Evolutionary conservation across 306 rosid genomes (phyloP).

Genomic region (Lablab purpureus): DNA sequence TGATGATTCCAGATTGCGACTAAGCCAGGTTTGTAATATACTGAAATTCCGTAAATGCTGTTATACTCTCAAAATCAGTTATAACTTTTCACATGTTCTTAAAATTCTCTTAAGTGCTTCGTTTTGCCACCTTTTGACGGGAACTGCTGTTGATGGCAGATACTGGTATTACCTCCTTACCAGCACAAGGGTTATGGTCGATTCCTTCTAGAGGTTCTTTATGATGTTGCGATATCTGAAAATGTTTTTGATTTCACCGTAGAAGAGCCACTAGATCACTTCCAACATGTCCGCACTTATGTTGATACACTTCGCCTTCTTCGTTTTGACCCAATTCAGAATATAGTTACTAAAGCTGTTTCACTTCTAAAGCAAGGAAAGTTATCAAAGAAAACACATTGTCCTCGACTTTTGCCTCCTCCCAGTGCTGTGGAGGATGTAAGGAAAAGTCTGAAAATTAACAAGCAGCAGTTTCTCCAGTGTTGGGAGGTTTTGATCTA

Average conservation of each 20-base stretch:
- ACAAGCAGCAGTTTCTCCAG: constrained; percentile 82
- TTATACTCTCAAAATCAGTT: constrained; percentile 12
- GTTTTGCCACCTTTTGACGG: constrained; percentile 28
- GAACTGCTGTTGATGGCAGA: constrained; percentile 56
- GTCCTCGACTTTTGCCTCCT: constrained; percentile 70
- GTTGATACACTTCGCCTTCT: constrained; percentile 73
- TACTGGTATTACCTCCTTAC: constrained; percentile 82
- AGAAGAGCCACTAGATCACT: constrained; percentile 90
- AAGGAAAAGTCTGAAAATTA: constrained; percentile 73
- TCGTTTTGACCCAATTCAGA: constrained; percentile 62
- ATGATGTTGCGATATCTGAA: constrained; percentile 73
- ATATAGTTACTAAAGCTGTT: constrained; percentile 61
- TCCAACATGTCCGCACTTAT: constrained; percentile 84
- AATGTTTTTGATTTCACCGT: constrained; percentile 79
- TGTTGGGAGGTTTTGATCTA: constrained; percentile 95
- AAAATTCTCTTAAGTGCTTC: constrained; percentile 13
- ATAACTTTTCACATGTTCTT: constrained; percentile 16
- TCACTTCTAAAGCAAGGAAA: constrained; percentile 68
- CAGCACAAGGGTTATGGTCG: constrained; percentile 92
- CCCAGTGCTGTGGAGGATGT: constrained; percentile 64
- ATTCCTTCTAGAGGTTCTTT: constrained; percentile 75
- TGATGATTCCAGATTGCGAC: constrained; percentile 75
- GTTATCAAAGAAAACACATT: constrained; percentile 71
- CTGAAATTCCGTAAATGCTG: constrained; percentile 31
- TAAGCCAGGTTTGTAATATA: constrained; percentile 73